Conservation (phyloP, 2,329 filamentous ascomycete genomes). For the Pezicula carpinea region DNA sequence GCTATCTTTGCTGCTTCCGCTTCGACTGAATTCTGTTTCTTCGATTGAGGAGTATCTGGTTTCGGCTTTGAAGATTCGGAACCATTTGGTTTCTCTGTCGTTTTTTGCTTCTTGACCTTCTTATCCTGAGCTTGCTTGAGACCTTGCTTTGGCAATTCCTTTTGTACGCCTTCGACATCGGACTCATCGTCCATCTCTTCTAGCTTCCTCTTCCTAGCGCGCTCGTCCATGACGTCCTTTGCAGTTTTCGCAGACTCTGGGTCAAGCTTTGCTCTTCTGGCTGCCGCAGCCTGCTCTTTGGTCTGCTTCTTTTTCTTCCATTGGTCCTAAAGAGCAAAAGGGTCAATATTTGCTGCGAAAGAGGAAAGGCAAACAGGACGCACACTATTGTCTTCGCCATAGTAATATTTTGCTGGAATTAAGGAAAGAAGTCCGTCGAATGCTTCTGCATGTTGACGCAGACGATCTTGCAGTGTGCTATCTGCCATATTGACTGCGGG, state of each 20-base stretch:
- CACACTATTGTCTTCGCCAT: conserved; percentile 65
- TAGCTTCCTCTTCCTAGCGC: conserved; percentile 76
- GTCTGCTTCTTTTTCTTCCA: conserved; percentile 95
- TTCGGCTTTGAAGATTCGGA: conserved; percentile 12
- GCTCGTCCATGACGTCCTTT: conserved; percentile 88
- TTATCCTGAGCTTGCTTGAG: conserved; percentile 42
- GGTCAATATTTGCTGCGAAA: background rate
- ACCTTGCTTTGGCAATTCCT: conserved; percentile 60
- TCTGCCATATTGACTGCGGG: conserved; percentile 24
- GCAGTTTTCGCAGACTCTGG: conserved; percentile 87
- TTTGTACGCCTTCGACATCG: conserved; percentile 49
- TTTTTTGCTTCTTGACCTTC: conserved; percentile 51
- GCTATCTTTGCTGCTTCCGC: conserved; percentile 27
- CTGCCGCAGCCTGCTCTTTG: conserved; percentile 78
- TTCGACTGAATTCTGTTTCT: conserved; percentile 37
- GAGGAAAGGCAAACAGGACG: conserved; percentile 27
- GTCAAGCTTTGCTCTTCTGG: conserved; percentile 84
- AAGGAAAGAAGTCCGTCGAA: conserved; percentile 57
- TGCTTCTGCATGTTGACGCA: conserved; percentile 38
- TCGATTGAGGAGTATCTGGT: conserved; percentile 4
- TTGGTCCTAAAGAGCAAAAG: conserved; percentile 62
- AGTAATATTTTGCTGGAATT: conserved; percentile 69
- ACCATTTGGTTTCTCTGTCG: conserved; percentile 22
- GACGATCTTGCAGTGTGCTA: conserved; percentile 40
- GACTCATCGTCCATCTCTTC: conserved; percentile 54